These are phyloP conservation scores for Penicillium sp. DNA, from an alignment of 2,329 filamentous ascomycete genomes.

Conservation along the genomic window DNA sequence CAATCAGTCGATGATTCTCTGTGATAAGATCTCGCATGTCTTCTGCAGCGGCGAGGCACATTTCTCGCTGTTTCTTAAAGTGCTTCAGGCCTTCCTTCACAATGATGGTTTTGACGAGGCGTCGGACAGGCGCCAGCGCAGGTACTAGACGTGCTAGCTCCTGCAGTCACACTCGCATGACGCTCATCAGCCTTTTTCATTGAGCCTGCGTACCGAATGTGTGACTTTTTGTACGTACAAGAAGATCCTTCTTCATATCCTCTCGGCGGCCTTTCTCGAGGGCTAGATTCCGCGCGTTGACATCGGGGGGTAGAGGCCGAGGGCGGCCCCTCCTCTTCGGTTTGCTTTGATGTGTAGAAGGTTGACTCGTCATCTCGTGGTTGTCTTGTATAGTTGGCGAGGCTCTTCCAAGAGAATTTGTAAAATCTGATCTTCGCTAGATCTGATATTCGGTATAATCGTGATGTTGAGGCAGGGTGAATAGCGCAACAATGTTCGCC, in stretches of 20 bases:
- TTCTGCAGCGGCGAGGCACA: neutral
- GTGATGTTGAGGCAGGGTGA: neutral
- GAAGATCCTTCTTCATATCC: neutral
- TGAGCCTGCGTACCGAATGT: too few relatives aligned
- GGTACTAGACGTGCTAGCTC: neutral
- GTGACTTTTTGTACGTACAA: neutral
- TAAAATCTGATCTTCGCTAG: too few relatives aligned
- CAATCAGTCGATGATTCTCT: neutral
- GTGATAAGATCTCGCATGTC: neutral
- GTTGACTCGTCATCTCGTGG: neutral
- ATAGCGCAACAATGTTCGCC: neutral
- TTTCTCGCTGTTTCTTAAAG: neutral
- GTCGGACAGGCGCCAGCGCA: neutral
- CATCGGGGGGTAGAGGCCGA: neutral
- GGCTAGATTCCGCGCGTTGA: neutral
- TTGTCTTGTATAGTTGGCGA: neutral
- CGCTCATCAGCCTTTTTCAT: neutral
- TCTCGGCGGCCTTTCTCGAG: neutral
- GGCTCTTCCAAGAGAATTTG: too few relatives aligned
- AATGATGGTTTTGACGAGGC: neutral
- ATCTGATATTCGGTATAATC: too few relatives aligned
- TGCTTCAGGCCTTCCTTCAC: neutral
- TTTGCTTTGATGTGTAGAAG: neutral
- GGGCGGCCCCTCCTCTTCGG: neutral
- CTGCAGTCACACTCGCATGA: neutral